phyloP scores from a whole-genome alignment of 2,329 filamentous ascomycete genomes.

The Alternaria sp. region DNA sequence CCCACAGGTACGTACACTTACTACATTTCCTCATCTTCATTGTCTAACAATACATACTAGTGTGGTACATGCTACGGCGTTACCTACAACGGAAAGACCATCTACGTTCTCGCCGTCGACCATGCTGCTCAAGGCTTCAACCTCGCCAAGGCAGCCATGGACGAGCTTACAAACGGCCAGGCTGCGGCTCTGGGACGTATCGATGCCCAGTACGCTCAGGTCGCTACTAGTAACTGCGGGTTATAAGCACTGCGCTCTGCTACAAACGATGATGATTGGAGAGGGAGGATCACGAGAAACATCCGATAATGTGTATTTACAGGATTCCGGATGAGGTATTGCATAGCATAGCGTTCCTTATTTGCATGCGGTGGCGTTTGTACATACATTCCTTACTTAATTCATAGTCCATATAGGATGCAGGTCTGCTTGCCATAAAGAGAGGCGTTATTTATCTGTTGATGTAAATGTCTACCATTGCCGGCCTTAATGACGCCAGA shows the following conservation, averaged over 20 bases:
- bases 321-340: neutral
- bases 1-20: conserved; percentile 27
- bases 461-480: neutral
- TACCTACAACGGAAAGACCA: conserved; percentile 54
- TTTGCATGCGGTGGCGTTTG: conserved; percentile 10
- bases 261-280: neutral
- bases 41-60: conserved; percentile 29
- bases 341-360: conserved; percentile 8
- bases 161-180: conserved; percentile 56
- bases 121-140: conserved; percentile 57
- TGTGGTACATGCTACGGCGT: conserved; percentile 62
- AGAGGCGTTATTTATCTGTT: neutral
- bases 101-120: conserved; percentile 60
- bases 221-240: conserved; percentile 46
- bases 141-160: conserved; percentile 56
- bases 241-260: conserved; percentile 16
- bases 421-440: neutral
- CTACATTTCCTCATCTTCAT: neutral
- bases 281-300: neutral
- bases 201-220: conserved; percentile 49
- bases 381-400: conserved; percentile 16
- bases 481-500: neutral
- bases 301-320: conserved; percentile 10
- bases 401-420: conserved; percentile 5
- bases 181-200: conserved; percentile 55